Base-by-base conservation (phyloP, 306 rosid genomes). In the Sindora glabra region DNA sequence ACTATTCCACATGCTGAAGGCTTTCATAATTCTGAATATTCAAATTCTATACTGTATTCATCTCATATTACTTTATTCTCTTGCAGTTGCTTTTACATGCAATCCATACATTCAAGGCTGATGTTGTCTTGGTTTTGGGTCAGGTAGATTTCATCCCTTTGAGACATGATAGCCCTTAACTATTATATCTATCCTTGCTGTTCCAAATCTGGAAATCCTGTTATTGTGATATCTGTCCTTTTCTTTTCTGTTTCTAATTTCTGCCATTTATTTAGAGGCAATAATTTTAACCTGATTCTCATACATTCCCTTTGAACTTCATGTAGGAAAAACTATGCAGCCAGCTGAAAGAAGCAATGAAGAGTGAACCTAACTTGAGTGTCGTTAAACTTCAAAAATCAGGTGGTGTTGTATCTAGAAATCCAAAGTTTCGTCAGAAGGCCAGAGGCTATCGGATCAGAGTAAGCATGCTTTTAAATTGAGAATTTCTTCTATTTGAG, bases 351-450 rank as follows among this genome's bases (percentile, higher is more conserved):
- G 94, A 89, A 21, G 99, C 78, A 10, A 75, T 84, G 39, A 86
- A 74, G 82, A 81, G 73, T 57, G 90, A 86, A 52, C 89, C 99
- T 27, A 76, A 79, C 11, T 90, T 92, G 70, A 96, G 89, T 45
- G 96, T 92, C 37, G 99, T 92, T 60, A 92, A 92, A 73, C 99
- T 89, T 73, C 96, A 92, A 64, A 89, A 76, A 71, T 92, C 99
- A 5, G 99, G 99, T 29, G 99, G 99, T 34, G 99, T 92, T 73
- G 96, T 92, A 72, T 74, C 89, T 30, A 83, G 99, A 68, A 86
- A 81, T 49, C 75, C 70, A 33, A 92, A 92, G 72, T 71, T 74
- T 59, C 90, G 95, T 52, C 89, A 92, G 66, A 83, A 81, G 55
- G 53, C 96, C 64, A 80, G 99, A 81, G 80, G 84, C 71, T 64